Conservation (phyloP, 2,329 filamentous ascomycete species). For the Pseudogymnoascus sp. region DNA sequence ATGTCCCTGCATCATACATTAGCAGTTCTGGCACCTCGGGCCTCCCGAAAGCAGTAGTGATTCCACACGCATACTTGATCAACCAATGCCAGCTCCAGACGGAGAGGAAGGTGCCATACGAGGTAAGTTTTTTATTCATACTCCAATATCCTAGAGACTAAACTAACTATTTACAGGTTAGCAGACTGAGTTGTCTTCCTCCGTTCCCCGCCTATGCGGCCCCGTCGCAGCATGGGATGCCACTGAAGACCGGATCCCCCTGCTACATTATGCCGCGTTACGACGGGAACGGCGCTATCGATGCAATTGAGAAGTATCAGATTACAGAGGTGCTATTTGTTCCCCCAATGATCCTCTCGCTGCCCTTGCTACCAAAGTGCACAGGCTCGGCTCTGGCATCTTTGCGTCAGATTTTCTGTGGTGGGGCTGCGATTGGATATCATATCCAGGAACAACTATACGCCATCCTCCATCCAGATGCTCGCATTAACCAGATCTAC, state of each 20-base stretch:
- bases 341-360: slow-evolving; percentile 64
- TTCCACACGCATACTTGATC: slow-evolving; percentile 30
- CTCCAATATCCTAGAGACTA: slow-evolving; percentile 45
- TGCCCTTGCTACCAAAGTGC: slow-evolving; percentile 29
- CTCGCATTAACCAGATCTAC: slow-evolving; percentile 40
- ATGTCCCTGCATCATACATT: slow-evolving; percentile 36
- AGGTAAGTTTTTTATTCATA: slow-evolving; percentile 35
- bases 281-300: slow-evolving; percentile 63
- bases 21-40: slow-evolving; percentile 49
- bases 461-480: slow-evolving; percentile 31
- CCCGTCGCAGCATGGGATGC: slow-evolving; percentile 65
- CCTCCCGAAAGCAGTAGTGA: slow-evolving; percentile 34
- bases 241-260: slow-evolving; percentile 54
- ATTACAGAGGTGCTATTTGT: slow-evolving; percentile 61
- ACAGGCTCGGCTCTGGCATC: slow-evolving; percentile 35
- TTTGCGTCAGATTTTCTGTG: slow-evolving; percentile 37
- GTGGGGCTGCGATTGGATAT: slow-evolving; percentile 40
- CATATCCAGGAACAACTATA: slow-evolving; percentile 33
- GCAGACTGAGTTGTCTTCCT: slow-evolving; percentile 44
- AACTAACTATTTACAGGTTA: slow-evolving; percentile 23
- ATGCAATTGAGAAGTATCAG: slow-evolving; percentile 55
- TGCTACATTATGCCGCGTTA: slow-evolving; percentile 74
- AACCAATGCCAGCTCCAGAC: slow-evolving; percentile 35
- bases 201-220: slow-evolving; percentile 61
- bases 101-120: slow-evolving; percentile 44